phyloP scores from a whole-genome alignment of 177 flowering plant genomes.

The Vitis hybrid region DNA sequence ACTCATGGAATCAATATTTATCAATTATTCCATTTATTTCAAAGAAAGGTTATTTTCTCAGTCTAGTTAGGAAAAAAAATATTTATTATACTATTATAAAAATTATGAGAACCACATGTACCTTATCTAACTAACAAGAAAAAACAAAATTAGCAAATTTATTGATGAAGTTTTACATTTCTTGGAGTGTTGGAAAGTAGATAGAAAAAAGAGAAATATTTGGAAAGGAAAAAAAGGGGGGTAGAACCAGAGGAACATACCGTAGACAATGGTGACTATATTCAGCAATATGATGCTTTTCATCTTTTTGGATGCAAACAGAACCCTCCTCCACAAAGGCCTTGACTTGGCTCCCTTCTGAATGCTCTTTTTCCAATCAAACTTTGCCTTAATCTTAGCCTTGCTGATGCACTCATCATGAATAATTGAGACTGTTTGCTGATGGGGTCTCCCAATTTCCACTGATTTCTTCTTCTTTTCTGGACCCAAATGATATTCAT shows the following conservation, averaged over 20 bases:
- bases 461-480: neutral
- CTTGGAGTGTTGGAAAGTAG: no score
- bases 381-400: neutral
- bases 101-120: no score
- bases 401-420: neutral
- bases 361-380: neutral
- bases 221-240: no score
- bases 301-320: constrained; percentile 10
- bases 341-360: neutral
- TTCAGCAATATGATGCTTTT: constrained; percentile 15
- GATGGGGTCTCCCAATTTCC: neutral
- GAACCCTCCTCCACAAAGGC: constrained; percentile 1
- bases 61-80: no score
- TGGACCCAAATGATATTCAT: no score
- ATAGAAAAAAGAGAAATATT: neutral
- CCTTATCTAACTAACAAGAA: neutral
- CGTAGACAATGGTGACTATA: constrained; percentile 8
- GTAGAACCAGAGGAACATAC: neutral
- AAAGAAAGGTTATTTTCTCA: no score
- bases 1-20: no score
- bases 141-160: neutral
- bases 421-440: no score
- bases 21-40: no score
- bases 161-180: no score
- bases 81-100: no score